Evolutionary conservation across 2,329 filamentous ascomycete genomes (phyloP), one percentile per base, ranked within the genome.

Genomic region (Rutstroemia sp.): DNA sequence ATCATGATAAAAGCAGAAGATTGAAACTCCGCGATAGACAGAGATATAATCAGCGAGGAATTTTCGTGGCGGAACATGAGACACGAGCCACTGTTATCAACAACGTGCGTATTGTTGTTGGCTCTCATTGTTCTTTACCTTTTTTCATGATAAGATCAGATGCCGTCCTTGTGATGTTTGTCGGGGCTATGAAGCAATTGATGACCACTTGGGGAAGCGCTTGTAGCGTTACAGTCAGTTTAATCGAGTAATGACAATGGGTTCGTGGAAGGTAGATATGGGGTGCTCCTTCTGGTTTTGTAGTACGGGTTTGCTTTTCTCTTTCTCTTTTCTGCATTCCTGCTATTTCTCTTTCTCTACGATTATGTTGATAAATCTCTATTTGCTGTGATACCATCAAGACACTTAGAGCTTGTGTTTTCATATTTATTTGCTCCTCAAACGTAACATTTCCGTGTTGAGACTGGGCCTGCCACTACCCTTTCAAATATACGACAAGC

Each of bases 221-320:
- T 34, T 34, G 30, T 12, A 34, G 30, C 30, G 30, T 34, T 34
- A 34, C 30, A 34, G 30, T 34, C 30, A 34, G 12, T 14, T 34
- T 34, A 34, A 12, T 34, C 40, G 16, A 1, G 1, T 14, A 54
- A 48, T n/a, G n/a, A 9, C 2, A 34, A 38, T 16, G 10, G 10
- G 7, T 16, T 17, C 12, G 4, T 36, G 19, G 1, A 4, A 25
- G 5, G 17, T 9, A 19, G 23, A 7, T n/a, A 39, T 16, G 19
- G 30, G 30, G 12, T 19, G 7, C 25, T 12, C 46, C 34, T 57
- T 67, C 67, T 14, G 53, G 12, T 25, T 19, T 50, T 10, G 17
- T 45, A 9, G 44, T 46, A 17, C 12, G 39, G 14, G 36, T 46
- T 27, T 56, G 34, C 54, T 27, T 23, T 27, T 19, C 40, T 6